Base-by-base conservation (phyloP, 148 eudicot species). In the Vaccinium darrowii region DNA sequence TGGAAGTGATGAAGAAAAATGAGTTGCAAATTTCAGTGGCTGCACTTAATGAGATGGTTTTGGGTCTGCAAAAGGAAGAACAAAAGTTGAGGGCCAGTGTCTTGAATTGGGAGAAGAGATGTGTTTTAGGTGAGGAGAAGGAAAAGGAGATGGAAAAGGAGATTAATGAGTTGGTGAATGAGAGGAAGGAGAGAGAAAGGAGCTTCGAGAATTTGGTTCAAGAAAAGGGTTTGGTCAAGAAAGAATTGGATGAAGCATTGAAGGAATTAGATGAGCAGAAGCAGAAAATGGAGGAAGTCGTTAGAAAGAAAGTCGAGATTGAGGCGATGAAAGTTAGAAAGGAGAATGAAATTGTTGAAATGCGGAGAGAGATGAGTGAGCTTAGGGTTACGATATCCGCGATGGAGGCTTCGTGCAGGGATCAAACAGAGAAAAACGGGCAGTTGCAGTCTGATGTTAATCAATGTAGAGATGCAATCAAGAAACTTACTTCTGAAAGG, bases 81-180 rank as follows among this genome's bases (percentile, higher is more conserved):
- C 87, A 85, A 39, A 79, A 52, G 54, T 87, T 88, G 87, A 63
- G 82, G 19, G 65, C 0, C 1, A 58, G 30, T 52, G 79, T 88
- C 53, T 81, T 71, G 2, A 95, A 89, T 50, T 86, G 89, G 90
- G 98, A 97, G 88, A 88, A 83, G 89, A 83, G 53, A 25, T 81
- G 88, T 81, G 81, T 27, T 81, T 91, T 82, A 33, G 82, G 85
- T 54, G 65, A 25, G 15, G 90, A 76, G 86, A 90, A 84, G 86
- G 76, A 82, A 19, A 88, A 86, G 25, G 82, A 69, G 50, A 84
- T 84, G 87, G 75, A 12, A 27, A 79, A 30, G 58, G 89, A 90
- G 49, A 79, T 89, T 79, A 74, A 74, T 76, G 80, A 8, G 19
- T 81, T 92, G 74, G 51, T 88, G 84, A 86, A 85, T 50, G 97